A percentile compares a stretch with the other conserved stretches of the same genome.
phyloP scores from a whole-genome alignment of 371 early-diverging fungal species.

The Rhizopus microsporus region DNA sequence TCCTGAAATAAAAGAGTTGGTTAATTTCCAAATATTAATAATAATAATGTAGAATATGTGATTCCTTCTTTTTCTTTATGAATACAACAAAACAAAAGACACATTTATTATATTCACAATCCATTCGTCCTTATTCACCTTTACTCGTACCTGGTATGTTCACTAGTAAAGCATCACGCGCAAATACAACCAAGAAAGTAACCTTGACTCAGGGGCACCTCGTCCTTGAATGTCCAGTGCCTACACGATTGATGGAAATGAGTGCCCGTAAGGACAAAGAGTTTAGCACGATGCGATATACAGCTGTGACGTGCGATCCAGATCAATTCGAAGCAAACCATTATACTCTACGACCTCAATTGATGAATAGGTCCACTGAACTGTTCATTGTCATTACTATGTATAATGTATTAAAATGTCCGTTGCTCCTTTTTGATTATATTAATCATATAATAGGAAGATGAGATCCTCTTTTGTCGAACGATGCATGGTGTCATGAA shows the following conservation, averaged over 20 bases:
- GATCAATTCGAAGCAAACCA: conserved; percentile 73
- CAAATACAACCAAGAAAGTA: conserved; percentile 14
- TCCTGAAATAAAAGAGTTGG: too few species aligned
- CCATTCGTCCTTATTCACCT: too few species aligned
- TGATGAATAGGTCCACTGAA: conserved; percentile 81
- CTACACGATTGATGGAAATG: conserved; percentile 56
- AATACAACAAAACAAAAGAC: too few species aligned
- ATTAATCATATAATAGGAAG: conserved; percentile 44
- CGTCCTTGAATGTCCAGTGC: conserved; percentile 73
- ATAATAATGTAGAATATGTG: too few species aligned
- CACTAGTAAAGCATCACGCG: neutral
- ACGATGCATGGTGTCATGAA: conserved; percentile 81
- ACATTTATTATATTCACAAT: too few species aligned
- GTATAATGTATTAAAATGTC: conserved; percentile 35
- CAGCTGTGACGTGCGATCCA: conserved; percentile 84
- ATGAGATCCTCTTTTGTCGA: conserved; percentile 64
- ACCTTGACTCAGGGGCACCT: conserved; percentile 58
- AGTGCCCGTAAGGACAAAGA: conserved; percentile 60
- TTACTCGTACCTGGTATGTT: neutral
- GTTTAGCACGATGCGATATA: conserved; percentile 79
- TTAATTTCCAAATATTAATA: too few species aligned
- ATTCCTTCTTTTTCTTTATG: too few species aligned
- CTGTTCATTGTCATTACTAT: conserved; percentile 79
- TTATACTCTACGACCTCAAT: conserved; percentile 80
- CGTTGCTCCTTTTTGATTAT: neutral